Evolutionary conservation across 2,329 filamentous ascomycete genomes (phyloP), one percentile per base, ranked within the genome.

Genomic region (Fusarium armeniacum): DNA sequence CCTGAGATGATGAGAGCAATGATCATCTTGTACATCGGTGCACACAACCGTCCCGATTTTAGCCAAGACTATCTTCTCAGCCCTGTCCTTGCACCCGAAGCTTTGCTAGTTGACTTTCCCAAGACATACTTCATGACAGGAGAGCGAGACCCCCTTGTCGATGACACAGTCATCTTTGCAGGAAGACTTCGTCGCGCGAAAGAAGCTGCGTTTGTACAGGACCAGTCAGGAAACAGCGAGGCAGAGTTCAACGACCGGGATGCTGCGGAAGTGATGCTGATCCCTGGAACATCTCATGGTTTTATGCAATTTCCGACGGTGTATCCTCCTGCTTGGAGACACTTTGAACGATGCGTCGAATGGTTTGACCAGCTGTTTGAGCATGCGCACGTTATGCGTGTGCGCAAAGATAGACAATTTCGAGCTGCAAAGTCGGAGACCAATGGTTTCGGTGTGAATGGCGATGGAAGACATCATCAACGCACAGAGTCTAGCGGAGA

Each of bases 1-100:
- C 95, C 96, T 0, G 96, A 99, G 80, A 97, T 98, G 93, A 98
- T 98, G 91, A 92, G 96, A 33, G 93, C 94, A 68, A 98, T 99
- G 94, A 97, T 99, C 70, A 97, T 99, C 70, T 85, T 99, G 6
- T 99, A 99, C 78, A 92, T 99, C 58, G 96, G 96, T 1, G 94
- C 94, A 0, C 92, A 98, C 77, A 93, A 96, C 78, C 91, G 94
- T 1, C 96, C 96, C 0, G 94, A 98, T 77, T 98, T 99, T 78
- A 89, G 89, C 30, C 93, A 92, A 9, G 95, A 99, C 79, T 98
- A 94, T 77, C 87, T 97, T 0, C 87, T 99, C 4, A 97, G 93
- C 0, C 96, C 96, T 0, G 90, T 98, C 1, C 87, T 98, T 0
- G 94, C 96, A 0, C 96, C 96, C 0, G 95, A 98, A 71, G 84